Evolutionary conservation across 257 asterid genomes (phyloP), one percentile per base, ranked within the genome.

Genomic region (Solanum chilense): DNA sequence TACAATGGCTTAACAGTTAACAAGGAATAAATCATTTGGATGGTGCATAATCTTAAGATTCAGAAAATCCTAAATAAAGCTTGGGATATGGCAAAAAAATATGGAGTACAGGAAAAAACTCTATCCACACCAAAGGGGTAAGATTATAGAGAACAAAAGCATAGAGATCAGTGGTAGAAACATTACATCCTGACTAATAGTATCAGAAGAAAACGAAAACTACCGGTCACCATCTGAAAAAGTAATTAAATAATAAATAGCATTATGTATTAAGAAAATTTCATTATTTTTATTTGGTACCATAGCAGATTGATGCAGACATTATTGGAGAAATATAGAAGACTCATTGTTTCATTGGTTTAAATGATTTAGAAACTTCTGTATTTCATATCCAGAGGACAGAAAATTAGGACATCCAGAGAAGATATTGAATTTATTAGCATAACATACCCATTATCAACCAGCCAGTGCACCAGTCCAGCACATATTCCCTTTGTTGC

Each of bases 391-490:
- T 5, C 85, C n/a, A 27, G 68, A 80, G 68, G 29, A 47, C 41
- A 10, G 44, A 80, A 80, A 80, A 31, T 47, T 11, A 29, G 45
- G 20, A 49, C 69, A 47, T 80, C 18, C 85, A 87, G 85, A 3
- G 56, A 80, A 84, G 82, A 85, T 81, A 88, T 33, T n/a, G 86
- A 87, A 29, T 5, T 49, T 47, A 49, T 29, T 60, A 74, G 44
- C 58, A 84, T 88, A 86, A 87, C 94, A 66, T 95, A 97, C 99
- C 98, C 96, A 73, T 94, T 93, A 87, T 97, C 98, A 86, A 90
- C 97, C 86, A 97, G 95, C 98, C 98, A 97, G 89, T 97, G 99
- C 83, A 97, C 92, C 95, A 97, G 89, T 88, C 99, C 98, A 42
- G 98, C 94, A 23, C 98, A 95, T 81, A 97, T 93, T 88, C 98